Conservation (phyloP, 2,329 filamentous ascomycete genomes). For the Monosporascus sp. region DNA sequence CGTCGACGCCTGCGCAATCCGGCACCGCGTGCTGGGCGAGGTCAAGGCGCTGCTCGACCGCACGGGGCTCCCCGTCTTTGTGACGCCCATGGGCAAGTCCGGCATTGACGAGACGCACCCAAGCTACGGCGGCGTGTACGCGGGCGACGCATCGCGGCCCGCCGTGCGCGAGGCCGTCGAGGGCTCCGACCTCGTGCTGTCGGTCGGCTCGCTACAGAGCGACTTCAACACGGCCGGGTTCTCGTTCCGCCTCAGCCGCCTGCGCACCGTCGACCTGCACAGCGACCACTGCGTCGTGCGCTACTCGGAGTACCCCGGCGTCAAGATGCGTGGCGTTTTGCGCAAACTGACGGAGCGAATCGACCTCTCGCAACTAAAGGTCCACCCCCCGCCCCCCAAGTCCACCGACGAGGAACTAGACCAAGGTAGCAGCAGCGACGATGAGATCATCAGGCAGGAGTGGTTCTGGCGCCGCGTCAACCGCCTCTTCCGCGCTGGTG, state of each 20-base stretch:
- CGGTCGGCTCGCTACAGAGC: conserved; percentile 60
- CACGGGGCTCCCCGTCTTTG: conserved; percentile 73
- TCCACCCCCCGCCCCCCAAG: conserved; percentile 47
- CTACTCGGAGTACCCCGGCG: conserved; percentile 72
- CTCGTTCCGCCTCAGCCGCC: conserved; percentile 70
- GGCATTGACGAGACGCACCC: conserved; percentile 70
- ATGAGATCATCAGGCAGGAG: conserved; percentile 56
- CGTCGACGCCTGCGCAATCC: conserved; percentile 77
- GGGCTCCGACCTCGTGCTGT: conserved; percentile 64
- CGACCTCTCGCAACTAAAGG: conserved; percentile 52
- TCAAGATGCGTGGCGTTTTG: conserved; percentile 75
- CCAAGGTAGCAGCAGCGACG: conserved; percentile 16
- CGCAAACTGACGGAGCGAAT: conserved; percentile 60
- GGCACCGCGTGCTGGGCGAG: conserved; percentile 68
- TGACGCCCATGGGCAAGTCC: conserved; percentile 87
- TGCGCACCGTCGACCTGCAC: conserved; percentile 78
- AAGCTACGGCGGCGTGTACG: conserved; percentile 82
- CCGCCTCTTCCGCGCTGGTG: conserved; percentile 64
- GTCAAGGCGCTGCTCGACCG: conserved; percentile 68
- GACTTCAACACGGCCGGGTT: conserved; percentile 84
- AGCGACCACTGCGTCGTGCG: conserved; percentile 67
- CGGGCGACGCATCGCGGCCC: conserved; percentile 67
- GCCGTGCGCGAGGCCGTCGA: conserved; percentile 62
- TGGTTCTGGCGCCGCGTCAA: conserved; percentile 76
- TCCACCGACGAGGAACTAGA: conserved; percentile 35